These are phyloP conservation scores for Lenzites betulinus DNA, from an alignment of 768 basidiomycete species.

Conservation along the genomic window DNA sequence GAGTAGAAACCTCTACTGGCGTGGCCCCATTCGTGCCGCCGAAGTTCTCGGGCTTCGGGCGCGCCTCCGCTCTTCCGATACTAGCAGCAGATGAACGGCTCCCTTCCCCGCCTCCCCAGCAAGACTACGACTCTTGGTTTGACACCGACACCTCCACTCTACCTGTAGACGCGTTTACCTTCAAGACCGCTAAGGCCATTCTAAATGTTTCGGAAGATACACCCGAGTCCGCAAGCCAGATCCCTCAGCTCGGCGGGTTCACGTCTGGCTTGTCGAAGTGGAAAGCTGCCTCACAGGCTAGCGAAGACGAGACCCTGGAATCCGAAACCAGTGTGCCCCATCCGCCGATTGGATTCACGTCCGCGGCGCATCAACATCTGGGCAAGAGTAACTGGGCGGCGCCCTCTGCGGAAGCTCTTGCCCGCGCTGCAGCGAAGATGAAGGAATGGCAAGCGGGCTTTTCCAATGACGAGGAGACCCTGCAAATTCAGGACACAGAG, in stretches of 20 bases:
- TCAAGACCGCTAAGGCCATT: slow-evolving; percentile 4
- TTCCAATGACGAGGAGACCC: slow-evolving; percentile 6
- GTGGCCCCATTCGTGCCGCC: not conserved
- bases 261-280: not conserved
- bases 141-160: slow-evolving; percentile 11
- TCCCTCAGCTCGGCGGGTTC: not conserved
- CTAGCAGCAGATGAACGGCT: not conserved
- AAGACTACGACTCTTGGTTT: slow-evolving; percentile 24
- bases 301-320: not conserved
- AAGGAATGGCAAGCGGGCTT: slow-evolving; percentile 28
- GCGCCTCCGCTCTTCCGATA: slow-evolving; percentile 4
- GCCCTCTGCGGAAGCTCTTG: slow-evolving; percentile 29
- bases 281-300: slow-evolving; percentile 2
- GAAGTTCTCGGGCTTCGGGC: slow-evolving; percentile 2
- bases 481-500: not conserved
- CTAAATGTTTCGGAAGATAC: not conserved
- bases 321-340: not conserved
- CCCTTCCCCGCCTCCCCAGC: slow-evolving; percentile 4
- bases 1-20: not conserved
- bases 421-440: slow-evolving; percentile 25
- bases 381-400: slow-evolving; percentile 22
- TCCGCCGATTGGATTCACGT: not conserved
- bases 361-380: slow-evolving; percentile 3
- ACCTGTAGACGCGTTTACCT: slow-evolving; percentile 7
- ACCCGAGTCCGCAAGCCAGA: not conserved